phyloP scores from a whole-genome alignment of 2,329 filamentous ascomycete genomes.

The Trichoderma lentiforme region DNA sequence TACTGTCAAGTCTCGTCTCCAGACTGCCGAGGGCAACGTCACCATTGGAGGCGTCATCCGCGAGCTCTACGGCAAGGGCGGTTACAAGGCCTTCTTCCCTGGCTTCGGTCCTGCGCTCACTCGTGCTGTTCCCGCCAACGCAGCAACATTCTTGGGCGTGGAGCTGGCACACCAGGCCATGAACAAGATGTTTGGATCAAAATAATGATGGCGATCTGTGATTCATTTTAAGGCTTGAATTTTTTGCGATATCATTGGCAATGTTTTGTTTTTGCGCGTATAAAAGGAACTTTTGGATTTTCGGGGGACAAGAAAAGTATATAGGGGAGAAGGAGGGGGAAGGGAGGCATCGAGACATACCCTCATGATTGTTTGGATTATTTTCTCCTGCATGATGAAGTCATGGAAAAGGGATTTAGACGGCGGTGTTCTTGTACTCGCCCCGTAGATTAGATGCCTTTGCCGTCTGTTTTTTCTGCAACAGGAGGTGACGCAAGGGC shows the following conservation, averaged over 20 bases:
- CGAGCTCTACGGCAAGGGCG: constrained; percentile 79
- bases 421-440: not conserved
- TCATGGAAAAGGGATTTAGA: constrained; percentile 5
- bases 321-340: not conserved
- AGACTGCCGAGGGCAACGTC: constrained; percentile 83
- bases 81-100: constrained; percentile 91
- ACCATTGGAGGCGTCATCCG: constrained; percentile 76
- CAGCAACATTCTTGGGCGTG: constrained; percentile 86
- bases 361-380: not conserved
- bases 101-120: constrained; percentile 91
- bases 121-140: constrained; percentile 91
- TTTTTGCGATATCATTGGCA: constrained; percentile 4
- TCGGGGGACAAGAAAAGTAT: not conserved
- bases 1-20: constrained; percentile 90
- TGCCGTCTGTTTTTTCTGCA: not conserved
- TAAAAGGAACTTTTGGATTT: not conserved
- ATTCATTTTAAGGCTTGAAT: not conserved
- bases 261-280: not conserved
- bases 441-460: not conserved
- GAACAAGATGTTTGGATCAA: constrained; percentile 64
- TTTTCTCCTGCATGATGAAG: not conserved
- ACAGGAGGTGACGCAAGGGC: not conserved
- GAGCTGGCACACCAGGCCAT: constrained; percentile 81
- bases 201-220: not conserved
- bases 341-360: not conserved